Conservation (phyloP, 1,284 basidiomycete species). For the Megacollybia platyphylla region DNA sequence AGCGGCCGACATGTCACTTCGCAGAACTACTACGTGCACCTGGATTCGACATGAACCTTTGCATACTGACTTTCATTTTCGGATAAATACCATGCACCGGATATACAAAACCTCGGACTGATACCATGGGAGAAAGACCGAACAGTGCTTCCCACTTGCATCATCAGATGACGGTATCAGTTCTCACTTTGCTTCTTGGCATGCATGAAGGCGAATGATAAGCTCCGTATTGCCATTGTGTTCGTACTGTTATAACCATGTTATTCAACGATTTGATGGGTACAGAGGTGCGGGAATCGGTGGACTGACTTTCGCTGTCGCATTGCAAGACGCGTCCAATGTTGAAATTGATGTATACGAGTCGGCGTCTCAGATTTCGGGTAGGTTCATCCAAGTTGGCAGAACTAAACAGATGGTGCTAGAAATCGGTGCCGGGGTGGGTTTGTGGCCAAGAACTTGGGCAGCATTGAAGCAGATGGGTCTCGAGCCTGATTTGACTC, state of each 20-base stretch:
- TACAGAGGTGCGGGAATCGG: not conserved
- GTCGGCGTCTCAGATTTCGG: not conserved
- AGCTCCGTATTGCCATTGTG: not conserved
- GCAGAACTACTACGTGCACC: too few relatives aligned
- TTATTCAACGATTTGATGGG: not conserved
- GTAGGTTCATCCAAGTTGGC: not conserved
- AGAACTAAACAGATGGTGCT: not conserved
- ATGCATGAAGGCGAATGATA: not conserved
- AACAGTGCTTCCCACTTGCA: too few relatives aligned
- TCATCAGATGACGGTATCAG: too few relatives aligned
- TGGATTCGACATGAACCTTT: too few relatives aligned
- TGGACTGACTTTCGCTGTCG: not conserved
- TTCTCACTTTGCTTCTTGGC: too few relatives aligned
- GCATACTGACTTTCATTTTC: too few relatives aligned
- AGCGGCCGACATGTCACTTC: too few relatives aligned
- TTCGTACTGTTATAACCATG: not conserved
- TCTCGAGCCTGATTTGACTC: not conserved
- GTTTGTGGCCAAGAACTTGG: not conserved
- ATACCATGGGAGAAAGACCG: too few relatives aligned
- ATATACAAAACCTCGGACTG: too few relatives aligned
- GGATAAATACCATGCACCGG: too few relatives aligned
- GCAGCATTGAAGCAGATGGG: not conserved
- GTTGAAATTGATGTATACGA: not conserved
- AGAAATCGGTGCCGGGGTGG: not conserved
- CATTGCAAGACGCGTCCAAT: not conserved